Evolutionary conservation across 2,329 filamentous ascomycete genomes (phyloP).

Genomic region (Thermothelomyces thermophilus): DNA sequence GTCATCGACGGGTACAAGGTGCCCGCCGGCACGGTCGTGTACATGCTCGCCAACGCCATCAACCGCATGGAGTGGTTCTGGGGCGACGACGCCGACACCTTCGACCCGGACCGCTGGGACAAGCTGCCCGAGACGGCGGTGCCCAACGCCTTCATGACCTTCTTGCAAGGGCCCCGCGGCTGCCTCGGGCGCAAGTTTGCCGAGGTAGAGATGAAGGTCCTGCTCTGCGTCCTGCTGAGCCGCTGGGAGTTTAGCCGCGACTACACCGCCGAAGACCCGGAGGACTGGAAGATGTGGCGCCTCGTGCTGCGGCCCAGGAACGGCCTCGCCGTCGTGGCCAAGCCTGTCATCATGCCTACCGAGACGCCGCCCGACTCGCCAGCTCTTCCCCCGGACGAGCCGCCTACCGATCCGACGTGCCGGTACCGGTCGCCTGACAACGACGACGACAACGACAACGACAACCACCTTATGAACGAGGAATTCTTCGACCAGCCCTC

Average conservation of each 20-base stretch:
- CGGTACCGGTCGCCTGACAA: too few relatives aligned
- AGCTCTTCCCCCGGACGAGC: too few relatives aligned
- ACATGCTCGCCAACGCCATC: constrained; percentile 34
- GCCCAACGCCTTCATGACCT: constrained; percentile 23
- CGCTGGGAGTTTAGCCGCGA: constrained; percentile 33
- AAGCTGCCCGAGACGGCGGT: constrained; percentile 15
- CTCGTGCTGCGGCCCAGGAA: constrained; percentile 39
- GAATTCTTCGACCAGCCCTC: too few relatives aligned
- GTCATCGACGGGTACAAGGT: constrained; percentile 35
- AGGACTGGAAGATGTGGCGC: constrained; percentile 43
- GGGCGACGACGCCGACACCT: constrained; percentile 21
- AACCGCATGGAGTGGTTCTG: constrained; percentile 21
- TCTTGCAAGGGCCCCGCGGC: constrained; percentile 20
- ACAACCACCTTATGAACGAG: too few relatives aligned
- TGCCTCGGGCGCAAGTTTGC: constrained; percentile 25
- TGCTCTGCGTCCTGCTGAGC: constrained; percentile 30
- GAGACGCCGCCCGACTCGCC: too few relatives aligned
- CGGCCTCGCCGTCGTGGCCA: constrained; percentile 35
- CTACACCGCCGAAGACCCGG: constrained; percentile 33
- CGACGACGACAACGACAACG: too few relatives aligned
- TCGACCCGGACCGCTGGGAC: constrained; percentile 23
- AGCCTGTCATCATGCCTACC: constrained; percentile 2
- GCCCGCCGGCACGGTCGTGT: constrained; percentile 37
- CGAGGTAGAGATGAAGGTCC: constrained; percentile 28
- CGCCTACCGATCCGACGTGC: too few relatives aligned